Base-by-base conservation (phyloP, 257 asterid genomes). In the Henckelia pumila region DNA sequence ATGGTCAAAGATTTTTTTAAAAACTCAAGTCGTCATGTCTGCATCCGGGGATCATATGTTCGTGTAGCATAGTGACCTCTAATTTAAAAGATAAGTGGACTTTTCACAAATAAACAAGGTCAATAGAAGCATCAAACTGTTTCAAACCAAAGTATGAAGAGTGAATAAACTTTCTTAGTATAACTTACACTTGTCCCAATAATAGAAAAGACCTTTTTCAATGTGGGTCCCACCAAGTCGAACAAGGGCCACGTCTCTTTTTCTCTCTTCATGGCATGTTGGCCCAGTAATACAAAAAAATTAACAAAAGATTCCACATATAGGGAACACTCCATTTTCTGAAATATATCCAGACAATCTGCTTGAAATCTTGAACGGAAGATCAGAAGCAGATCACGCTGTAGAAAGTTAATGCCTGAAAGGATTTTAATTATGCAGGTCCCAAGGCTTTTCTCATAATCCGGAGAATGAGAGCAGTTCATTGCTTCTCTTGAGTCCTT, bases 171-270 rank as follows among this genome's bases (percentile, higher is more conserved):
- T 64, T 52, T 35, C 47, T 65, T 52, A 24, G 58, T 73, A 55
- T 28, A 72, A 82, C 97, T 94, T 85, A 88, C 95, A 53, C 75
- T 85, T 75, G 81, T 70, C 72, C 63, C 89, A 58, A 78, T 78
- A 70, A 82, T 65, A 47, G 91, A 83, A 71, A 87, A 94, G 67
- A 79, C 74, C 73, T 74, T 87, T 9, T 59, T 76, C 81, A 94
- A 67, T 63, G 78, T 79, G 64, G 97, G 97, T 28, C 95, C 96
- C 66, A 85, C 86, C 79, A 91, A 80, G 75, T 83, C 71, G 55
- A 80, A 73, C 79, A 91, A 73, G 64, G 97, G 97, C 99, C 99
- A 94, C 21, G 76, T 76, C 86, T 94, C 97, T n/a, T n/a, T n/a
- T 72, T 84, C 95, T 79, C 82, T 82, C 82, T 64, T 81, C 76